These are phyloP conservation scores for Debaryomyces coudertii DNA, from an alignment of 1,139 yeast species.

Conservation along the genomic window DNA sequence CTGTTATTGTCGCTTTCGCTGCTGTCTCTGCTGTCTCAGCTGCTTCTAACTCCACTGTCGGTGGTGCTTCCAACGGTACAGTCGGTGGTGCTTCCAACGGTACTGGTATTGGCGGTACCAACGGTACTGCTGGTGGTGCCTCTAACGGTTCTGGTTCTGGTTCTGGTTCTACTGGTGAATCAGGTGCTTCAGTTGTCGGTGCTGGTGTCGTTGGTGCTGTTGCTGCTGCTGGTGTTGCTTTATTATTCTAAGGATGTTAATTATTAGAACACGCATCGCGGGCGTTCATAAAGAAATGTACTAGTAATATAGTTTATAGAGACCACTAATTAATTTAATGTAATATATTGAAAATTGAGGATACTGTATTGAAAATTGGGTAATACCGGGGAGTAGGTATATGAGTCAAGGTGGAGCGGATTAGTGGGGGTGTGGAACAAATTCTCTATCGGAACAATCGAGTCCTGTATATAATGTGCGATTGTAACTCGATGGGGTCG, in stretches of 20 bases:
- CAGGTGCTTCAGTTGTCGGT: slow-evolving; percentile 27
- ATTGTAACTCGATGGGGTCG: no score
- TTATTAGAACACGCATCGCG: not conserved
- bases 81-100: slow-evolving; percentile 11
- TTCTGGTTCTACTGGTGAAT: slow-evolving; percentile 16
- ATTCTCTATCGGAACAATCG: not conserved
- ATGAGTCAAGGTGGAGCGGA: not conserved
- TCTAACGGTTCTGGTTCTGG: slow-evolving; percentile 26
- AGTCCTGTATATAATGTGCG: not conserved
- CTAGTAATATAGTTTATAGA: slow-evolving; percentile 9
- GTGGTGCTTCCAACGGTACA: slow-evolving; percentile 10
- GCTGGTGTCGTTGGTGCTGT: slow-evolving; percentile 30
- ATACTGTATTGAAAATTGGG: not conserved
- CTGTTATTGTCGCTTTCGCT: slow-evolving; percentile 15
- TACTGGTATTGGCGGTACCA: slow-evolving; percentile 6
- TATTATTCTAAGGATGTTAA: slow-evolving; percentile 26
- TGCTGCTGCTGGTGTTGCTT: slow-evolving; percentile 37
- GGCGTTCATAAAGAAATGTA: slow-evolving; percentile 5
- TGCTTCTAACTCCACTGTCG: slow-evolving; percentile 10
- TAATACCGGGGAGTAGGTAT: not conserved
- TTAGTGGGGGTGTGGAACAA: not conserved
- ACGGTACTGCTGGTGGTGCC: slow-evolving; percentile 30
- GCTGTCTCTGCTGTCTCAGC: slow-evolving; percentile 15
- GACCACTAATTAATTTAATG: slow-evolving; percentile 9
- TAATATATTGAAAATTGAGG: slow-evolving; percentile 2